phyloP scores from a whole-genome alignment of 1,284 basidiomycete genomes.

The Ganoderma sp. region DNA sequence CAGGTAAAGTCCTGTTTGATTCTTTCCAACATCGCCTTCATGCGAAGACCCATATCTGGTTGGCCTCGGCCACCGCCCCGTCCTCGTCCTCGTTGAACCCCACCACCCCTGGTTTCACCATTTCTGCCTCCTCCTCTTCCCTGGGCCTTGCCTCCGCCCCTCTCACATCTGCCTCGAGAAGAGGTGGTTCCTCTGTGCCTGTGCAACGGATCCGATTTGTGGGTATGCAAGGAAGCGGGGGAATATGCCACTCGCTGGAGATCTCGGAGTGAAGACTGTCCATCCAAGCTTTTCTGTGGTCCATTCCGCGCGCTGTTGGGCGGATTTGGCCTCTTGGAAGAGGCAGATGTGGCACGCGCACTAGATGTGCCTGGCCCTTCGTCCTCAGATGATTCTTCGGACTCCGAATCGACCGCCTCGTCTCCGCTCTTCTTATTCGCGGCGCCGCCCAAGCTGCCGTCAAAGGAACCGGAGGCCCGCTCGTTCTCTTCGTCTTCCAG shows the following conservation, averaged over 20 bases:
- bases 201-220: slow-evolving; percentile 55
- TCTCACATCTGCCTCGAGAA: slow-evolving; percentile 28
- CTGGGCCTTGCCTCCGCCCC: slow-evolving; percentile 23
- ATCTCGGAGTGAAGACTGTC: slow-evolving; percentile 51
- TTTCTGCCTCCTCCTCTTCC: slow-evolving; percentile 16
- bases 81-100: slow-evolving; percentile 31
- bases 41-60: slow-evolving; percentile 80
- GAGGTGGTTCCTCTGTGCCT: slow-evolving; percentile 32
- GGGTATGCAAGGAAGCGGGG: slow-evolving; percentile 58
- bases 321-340: slow-evolving; percentile 9
- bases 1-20: slow-evolving; percentile 65
- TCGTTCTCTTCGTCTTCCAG: slow-evolving; percentile 14
- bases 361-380: background rate
- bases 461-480: slow-evolving; percentile 15
- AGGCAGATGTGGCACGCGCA: slow-evolving; percentile 5
- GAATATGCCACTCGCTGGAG: slow-evolving; percentile 68
- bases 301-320: slow-evolving; percentile 2
- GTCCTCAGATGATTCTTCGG: slow-evolving; percentile 24
- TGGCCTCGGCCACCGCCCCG: slow-evolving; percentile 52
- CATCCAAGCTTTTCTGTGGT: slow-evolving; percentile 11
- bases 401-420: slow-evolving; percentile 11
- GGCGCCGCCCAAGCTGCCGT: slow-evolving; percentile 7
- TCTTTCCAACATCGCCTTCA: slow-evolving; percentile 79
- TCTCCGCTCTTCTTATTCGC: slow-evolving; percentile 32
- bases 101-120: slow-evolving; percentile 26